phyloP scores from a whole-genome alignment of 208 protist species.

The Acanthamoeba castellanii region DNA sequence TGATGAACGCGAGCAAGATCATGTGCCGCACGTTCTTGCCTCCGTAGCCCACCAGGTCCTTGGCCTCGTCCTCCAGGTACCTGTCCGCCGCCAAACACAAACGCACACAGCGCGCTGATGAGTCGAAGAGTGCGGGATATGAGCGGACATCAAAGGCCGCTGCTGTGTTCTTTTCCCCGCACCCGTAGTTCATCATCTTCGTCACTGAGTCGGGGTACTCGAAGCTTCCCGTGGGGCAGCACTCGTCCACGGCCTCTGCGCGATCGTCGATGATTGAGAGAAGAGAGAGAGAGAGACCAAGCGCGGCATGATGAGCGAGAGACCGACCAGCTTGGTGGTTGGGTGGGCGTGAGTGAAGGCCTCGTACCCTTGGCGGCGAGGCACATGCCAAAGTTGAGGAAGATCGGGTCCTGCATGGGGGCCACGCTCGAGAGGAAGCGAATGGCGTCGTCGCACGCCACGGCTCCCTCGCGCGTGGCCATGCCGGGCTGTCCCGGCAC shows the following conservation, averaged over 20 bases:
- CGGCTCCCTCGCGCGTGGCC: slow-evolving; percentile 4
- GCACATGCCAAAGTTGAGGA: slow-evolving; percentile 62
- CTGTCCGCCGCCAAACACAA: not conserved
- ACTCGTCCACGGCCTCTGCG: slow-evolving; percentile 39
- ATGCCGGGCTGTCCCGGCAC: slow-evolving; percentile 34
- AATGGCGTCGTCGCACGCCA: slow-evolving; percentile 36
- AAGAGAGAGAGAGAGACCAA: not conserved
- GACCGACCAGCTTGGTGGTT: too few relatives aligned
- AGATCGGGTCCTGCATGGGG: not conserved
- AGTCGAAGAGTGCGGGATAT: too few relatives aligned
- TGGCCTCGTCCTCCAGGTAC: slow-evolving; percentile 38
- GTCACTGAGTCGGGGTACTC: slow-evolving; percentile 30
- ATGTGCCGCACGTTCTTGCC: slow-evolving; percentile 52
- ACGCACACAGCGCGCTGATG: not conserved
- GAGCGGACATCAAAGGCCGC: too few relatives aligned
- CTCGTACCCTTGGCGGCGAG: slow-evolving; percentile 43
- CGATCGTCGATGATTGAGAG: not conserved
- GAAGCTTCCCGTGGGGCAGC: slow-evolving; percentile 6
- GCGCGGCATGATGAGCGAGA: too few relatives aligned
- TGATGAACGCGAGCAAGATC: not conserved
- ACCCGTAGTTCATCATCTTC: slow-evolving; percentile 48
- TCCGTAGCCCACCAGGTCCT: slow-evolving; percentile 44
- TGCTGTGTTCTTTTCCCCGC: too few relatives aligned
- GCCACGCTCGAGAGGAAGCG: not conserved
- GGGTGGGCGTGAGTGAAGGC: not conserved